phyloP scores from a whole-genome alignment of 257 asterid species.

The Solanum clarkiae region DNA sequence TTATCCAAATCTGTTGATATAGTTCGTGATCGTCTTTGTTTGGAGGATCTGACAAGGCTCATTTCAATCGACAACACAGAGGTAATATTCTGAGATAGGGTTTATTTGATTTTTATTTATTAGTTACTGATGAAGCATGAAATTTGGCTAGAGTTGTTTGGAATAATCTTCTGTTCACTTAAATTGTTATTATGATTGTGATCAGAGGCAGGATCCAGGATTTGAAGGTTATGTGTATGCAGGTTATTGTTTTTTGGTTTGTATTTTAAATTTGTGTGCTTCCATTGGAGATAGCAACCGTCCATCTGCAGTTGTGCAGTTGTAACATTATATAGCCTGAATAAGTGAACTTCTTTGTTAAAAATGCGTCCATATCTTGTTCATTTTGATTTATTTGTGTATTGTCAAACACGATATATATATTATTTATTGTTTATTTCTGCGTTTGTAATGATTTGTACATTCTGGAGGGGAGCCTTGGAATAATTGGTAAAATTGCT shows the following conservation, averaged over 20 bases:
- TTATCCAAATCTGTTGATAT: background rate
- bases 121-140: background rate
- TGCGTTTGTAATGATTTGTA: background rate
- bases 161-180: background rate
- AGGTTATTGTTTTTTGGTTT: background rate
- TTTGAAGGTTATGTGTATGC: background rate
- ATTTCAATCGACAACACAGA: background rate
- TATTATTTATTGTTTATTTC: background rate
- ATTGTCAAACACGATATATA: background rate
- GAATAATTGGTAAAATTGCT: no score
- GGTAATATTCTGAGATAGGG: background rate
- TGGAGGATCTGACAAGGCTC: background rate
- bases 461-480: background rate
- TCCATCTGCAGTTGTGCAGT: background rate
- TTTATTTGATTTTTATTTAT: background rate
- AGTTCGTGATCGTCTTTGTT: background rate
- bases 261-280: background rate
- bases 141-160: background rate
- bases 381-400: background rate
- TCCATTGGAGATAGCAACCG: background rate
- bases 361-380: background rate
- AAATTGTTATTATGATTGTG: background rate
- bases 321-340: background rate
- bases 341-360: background rate
- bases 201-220: background rate